Evolutionary conservation across 2,329 filamentous ascomycete species (phyloP).

Genomic region (Curvularia hawaiiensis): DNA sequence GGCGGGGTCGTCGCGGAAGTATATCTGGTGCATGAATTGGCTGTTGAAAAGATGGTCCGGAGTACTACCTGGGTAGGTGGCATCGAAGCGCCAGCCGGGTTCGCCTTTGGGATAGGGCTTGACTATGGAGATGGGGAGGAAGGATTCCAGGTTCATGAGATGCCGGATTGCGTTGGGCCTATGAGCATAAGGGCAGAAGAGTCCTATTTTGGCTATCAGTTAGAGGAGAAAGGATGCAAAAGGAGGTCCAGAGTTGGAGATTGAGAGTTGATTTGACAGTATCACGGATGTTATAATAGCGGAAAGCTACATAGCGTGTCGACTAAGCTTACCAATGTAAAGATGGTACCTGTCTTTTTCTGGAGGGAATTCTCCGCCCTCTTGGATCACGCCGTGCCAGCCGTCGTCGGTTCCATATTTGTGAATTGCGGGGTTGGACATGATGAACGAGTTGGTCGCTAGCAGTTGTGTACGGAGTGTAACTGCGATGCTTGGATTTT

Average conservation of each 20-base stretch:
- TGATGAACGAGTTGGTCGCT: background rate
- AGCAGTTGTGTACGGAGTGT: background rate
- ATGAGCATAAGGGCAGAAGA: conserved; percentile 71
- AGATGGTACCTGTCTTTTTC: conserved; percentile 61
- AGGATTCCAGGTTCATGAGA: conserved; percentile 61
- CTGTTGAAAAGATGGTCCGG: conserved; percentile 64
- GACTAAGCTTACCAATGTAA: conserved; percentile 52
- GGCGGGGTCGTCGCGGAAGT: conserved; percentile 64
- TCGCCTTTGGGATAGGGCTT: conserved; percentile 70
- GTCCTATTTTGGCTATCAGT: conserved; percentile 46
- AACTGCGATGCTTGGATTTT: background rate
- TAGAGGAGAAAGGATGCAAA: too few relatives aligned
- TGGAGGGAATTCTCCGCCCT: conserved; percentile 55
- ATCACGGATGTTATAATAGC: background rate
- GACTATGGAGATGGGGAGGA: conserved; percentile 63
- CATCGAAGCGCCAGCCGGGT: conserved; percentile 65
- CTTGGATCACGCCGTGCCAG: conserved; percentile 59
- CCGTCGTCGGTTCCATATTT: conserved; percentile 50
- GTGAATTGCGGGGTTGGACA: conserved; percentile 35
- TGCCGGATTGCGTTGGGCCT: conserved; percentile 63
- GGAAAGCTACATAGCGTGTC: too few relatives aligned
- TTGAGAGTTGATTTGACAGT: background rate
- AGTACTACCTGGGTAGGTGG: conserved; percentile 62
- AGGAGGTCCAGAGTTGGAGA: background rate
- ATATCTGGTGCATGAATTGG: conserved; percentile 65